Evolutionary conservation across 108 stramenopile genomes (phyloP).

Genomic region (Conticribra guillardii): DNA sequence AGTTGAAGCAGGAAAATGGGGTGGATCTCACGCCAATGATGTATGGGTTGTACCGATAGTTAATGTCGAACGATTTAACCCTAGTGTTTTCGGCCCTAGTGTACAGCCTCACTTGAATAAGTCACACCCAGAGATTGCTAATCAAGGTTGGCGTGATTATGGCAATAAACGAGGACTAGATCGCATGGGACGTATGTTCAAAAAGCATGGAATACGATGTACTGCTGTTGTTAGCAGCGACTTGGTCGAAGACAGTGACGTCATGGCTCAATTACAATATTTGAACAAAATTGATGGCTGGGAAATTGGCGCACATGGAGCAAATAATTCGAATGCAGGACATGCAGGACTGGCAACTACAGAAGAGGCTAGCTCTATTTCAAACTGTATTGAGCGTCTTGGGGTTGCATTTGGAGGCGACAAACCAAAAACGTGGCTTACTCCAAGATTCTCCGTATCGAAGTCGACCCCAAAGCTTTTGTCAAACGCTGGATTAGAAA

Average conservation of each 20-base stretch:
- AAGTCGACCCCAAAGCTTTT: slow-evolving; percentile 20
- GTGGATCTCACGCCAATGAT: slow-evolving; percentile 1
- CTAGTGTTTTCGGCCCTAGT: slow-evolving; percentile 25
- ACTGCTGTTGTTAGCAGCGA: slow-evolving; percentile 46
- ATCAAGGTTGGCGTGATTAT: slow-evolving; percentile 39
- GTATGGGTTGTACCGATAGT: slow-evolving; percentile 40
- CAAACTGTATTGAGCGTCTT: slow-evolving; percentile 7
- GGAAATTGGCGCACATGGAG: slow-evolving; percentile 42
- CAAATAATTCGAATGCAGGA: slow-evolving; percentile 25
- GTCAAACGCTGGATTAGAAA: slow-evolving; percentile 19
- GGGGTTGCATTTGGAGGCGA: slow-evolving; percentile 13
- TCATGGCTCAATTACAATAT: slow-evolving; percentile 15
- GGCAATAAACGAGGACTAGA: slow-evolving; percentile 32
- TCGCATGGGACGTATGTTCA: slow-evolving; percentile 28
- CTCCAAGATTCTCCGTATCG: slow-evolving; percentile 38
- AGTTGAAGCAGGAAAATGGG: slow-evolving; percentile 26
- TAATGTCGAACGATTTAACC: slow-evolving; percentile 30
- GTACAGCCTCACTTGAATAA: slow-evolving; percentile 35
- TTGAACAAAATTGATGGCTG: slow-evolving; percentile 11
- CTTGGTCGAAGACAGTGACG: slow-evolving; percentile 7
- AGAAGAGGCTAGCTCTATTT: slow-evolving; percentile 13
- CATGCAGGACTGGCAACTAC: slow-evolving; percentile 3
- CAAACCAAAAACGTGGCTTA: slow-evolving; percentile 31
- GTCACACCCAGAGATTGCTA: slow-evolving; percentile 31
- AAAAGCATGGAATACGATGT: slow-evolving; percentile 23